Conservation (phyloP, 306 rosid genomes). For the Fagus sylvatica region DNA sequence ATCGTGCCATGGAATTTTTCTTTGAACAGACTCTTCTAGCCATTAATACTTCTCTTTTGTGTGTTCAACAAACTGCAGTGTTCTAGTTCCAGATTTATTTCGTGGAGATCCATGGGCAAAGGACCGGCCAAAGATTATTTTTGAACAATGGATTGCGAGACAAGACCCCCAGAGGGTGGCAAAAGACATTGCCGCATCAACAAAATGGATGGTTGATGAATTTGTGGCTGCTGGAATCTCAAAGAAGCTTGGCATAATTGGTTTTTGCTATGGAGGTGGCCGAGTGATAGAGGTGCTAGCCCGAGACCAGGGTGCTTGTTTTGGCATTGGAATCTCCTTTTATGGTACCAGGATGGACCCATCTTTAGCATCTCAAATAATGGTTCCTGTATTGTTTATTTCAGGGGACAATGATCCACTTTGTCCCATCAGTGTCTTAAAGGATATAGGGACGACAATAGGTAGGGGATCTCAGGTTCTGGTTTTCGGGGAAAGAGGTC, state of each 20-base stretch:
- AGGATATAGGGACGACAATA: conserved; percentile 42
- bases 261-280: conserved; percentile 81
- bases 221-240: conserved; percentile 67
- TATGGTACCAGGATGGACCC: conserved; percentile 62
- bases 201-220: conserved; percentile 80
- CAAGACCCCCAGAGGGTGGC: conserved; percentile 56
- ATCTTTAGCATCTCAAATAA: conserved; percentile 39
- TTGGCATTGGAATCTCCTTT: conserved; percentile 63
- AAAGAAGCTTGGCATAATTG: conserved; percentile 66
- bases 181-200: conserved; percentile 48
- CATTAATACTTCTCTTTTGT: neutral
- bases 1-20: neutral
- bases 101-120: conserved; percentile 66
- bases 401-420: conserved; percentile 71
- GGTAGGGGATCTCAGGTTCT: conserved; percentile 48
- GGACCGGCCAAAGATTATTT: conserved; percentile 36
- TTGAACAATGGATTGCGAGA: conserved; percentile 52
- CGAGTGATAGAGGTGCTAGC: conserved; percentile 64
- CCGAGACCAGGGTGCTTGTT: conserved; percentile 49
- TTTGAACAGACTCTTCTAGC: conserved; percentile 5
- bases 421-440: conserved; percentile 46
- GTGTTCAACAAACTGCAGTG: conserved; percentile 54
- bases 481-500: conserved; percentile 68
- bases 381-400: conserved; percentile 63
- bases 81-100: conserved; percentile 78